Percentiles rank a stretch among this genome's conserved stretches.
Conservation (phyloP, 768 basidiomycete species). For the Royoungia palumana region DNA sequence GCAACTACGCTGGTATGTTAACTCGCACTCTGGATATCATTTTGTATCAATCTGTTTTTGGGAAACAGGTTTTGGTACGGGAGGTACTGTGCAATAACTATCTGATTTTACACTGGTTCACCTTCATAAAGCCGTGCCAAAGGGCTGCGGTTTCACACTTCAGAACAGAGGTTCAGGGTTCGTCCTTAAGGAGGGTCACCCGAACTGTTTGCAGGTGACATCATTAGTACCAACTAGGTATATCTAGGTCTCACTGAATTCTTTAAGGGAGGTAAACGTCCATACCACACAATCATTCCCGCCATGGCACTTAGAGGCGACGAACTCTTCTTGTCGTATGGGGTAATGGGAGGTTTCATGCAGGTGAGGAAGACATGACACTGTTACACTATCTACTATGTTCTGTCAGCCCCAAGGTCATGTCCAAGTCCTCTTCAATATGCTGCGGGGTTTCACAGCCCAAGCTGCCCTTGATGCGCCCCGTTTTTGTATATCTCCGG, state of each 20-base stretch:
- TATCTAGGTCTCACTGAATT: not conserved
- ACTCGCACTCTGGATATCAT: not conserved
- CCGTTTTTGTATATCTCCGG: constrained; percentile 92
- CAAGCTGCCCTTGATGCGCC: constrained; percentile 94
- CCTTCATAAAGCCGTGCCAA: constrained; percentile 65
- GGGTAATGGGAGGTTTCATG: constrained; percentile 93
- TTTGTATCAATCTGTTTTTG: constrained; percentile 2
- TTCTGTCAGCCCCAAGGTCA: constrained; percentile 83
- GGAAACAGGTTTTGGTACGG: constrained; percentile 79
- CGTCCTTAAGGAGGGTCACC: constrained; percentile 72
- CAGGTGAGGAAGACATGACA: constrained; percentile 44
- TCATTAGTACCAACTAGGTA: not conserved
- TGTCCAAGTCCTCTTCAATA: constrained; percentile 88
- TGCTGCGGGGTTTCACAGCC: constrained; percentile 80
- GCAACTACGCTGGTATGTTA: constrained; percentile 72
- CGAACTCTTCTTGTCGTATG: constrained; percentile 85
- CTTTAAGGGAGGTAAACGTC: constrained; percentile 74
- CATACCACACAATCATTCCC: constrained; percentile 94
- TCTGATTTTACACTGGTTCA: constrained; percentile 4
- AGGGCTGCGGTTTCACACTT: constrained; percentile 93
- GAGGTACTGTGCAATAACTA: constrained; percentile 42
- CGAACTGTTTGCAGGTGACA: constrained; percentile 73
- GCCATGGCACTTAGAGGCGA: constrained; percentile 74
- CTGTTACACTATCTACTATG: not conserved
- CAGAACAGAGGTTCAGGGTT: constrained; percentile 94